A percentile compares a stretch with the other conserved stretches of the same genome.
phyloP scores from a whole-genome alignment of 208 protist species.

The Giardia muris region DNA sequence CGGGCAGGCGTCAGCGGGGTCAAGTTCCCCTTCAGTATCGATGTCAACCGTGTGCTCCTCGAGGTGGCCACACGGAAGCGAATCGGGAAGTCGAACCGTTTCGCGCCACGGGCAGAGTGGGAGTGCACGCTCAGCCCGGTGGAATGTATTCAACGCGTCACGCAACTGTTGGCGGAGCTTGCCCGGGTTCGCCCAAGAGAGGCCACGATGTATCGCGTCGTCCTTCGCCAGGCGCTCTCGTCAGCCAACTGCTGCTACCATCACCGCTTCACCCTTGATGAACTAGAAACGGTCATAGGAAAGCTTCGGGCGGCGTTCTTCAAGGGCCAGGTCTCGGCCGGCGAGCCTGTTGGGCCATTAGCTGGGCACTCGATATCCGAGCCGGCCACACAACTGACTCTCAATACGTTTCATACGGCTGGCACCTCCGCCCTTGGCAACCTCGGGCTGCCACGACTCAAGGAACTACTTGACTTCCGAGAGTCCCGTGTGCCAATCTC shows the following conservation, averaged over 20 bases:
- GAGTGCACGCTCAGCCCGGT: conserved; percentile 26
- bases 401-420: conserved; percentile 99
- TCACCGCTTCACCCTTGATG: conserved; percentile 68
- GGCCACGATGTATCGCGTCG: conserved; percentile 42
- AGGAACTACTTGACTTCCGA: conserved; percentile 94
- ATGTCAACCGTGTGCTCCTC: background rate
- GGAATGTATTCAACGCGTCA: conserved; percentile 27
- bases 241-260: conserved; percentile 71
- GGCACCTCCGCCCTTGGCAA: conserved; percentile 96
- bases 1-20: background rate
- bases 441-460: conserved; percentile 91
- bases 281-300: conserved; percentile 84
- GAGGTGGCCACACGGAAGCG: background rate
- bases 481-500: conserved; percentile 75
- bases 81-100: background rate
- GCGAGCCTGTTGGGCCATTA: conserved; percentile 90
- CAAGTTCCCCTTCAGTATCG: background rate
- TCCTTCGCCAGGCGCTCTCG: conserved; percentile 75
- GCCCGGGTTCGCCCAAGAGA: background rate
- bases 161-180: background rate
- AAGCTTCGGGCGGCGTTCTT: conserved; percentile 78
- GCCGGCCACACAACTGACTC: conserved; percentile 98
- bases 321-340: conserved; percentile 68
- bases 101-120: background rate
- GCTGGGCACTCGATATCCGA: conserved; percentile 96